phyloP scores from a whole-genome alignment of 2,329 filamentous ascomycete species.

The Fusarium neocosmosporiellum region DNA sequence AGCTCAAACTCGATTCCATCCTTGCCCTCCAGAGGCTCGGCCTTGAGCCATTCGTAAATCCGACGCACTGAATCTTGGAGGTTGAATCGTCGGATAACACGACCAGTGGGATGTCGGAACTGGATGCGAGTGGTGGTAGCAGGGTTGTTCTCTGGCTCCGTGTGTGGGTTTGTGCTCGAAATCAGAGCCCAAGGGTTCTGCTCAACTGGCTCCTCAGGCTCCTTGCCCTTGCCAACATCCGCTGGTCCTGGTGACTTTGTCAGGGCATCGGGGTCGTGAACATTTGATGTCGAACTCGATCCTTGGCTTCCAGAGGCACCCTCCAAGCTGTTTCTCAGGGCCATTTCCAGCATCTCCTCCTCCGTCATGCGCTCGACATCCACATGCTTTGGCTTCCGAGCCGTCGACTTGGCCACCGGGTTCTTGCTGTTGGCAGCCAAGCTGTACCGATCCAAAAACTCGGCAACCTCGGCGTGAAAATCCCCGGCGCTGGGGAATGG shows the following conservation, averaged over 20 bases:
- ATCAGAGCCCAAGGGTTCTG: constrained; percentile 74
- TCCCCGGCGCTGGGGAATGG: constrained; percentile 81
- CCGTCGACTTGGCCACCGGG: constrained; percentile 76
- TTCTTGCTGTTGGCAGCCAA: constrained; percentile 90
- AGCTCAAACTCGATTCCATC: constrained; percentile 85
- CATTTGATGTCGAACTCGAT: constrained; percentile 59
- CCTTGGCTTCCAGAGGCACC: constrained; percentile 52
- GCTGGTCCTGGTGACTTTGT: constrained; percentile 72
- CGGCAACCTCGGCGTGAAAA: constrained; percentile 90
- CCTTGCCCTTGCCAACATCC: constrained; percentile 68
- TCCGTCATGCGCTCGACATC: constrained; percentile 93
- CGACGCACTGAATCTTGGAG: constrained; percentile 80
- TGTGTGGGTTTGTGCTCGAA: constrained; percentile 76
- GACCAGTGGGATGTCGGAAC: constrained; percentile 85
- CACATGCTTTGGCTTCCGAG: constrained; percentile 74
- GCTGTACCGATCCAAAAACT: constrained; percentile 98
- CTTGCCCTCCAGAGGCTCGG: constrained; percentile 84
- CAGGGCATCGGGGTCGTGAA: constrained; percentile 87
- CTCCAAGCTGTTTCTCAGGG: constrained; percentile 86
- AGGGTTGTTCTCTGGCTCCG: constrained; percentile 79
- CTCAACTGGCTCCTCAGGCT: constrained; percentile 51
- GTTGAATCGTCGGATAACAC: constrained; percentile 87
- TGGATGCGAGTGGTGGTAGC: constrained; percentile 87
- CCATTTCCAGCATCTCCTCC: constrained; percentile 96
- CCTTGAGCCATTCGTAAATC: constrained; percentile 97